phyloP scores from a whole-genome alignment of 78 protist species.

The Protostelium mycophagum region DNA sequence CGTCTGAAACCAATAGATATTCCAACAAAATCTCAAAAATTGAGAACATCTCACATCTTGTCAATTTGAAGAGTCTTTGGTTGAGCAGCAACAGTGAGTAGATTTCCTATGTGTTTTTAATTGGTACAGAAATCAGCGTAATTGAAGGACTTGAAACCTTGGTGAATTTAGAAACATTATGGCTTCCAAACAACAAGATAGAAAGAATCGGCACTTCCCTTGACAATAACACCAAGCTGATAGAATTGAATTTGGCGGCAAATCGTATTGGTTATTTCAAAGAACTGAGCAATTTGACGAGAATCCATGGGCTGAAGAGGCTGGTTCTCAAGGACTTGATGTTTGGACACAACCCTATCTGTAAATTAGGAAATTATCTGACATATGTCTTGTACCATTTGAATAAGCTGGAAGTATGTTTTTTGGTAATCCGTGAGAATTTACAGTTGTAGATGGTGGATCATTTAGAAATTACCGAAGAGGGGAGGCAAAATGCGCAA shows the following conservation, averaged over 20 bases:
- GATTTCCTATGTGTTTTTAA: not conserved
- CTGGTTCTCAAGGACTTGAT: not conserved
- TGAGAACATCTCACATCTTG: not conserved
- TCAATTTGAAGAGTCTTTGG: not conserved
- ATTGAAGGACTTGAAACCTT: not conserved
- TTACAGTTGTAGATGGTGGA: not conserved
- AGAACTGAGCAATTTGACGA: not conserved
- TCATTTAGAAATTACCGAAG: not conserved
- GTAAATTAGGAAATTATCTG: not conserved
- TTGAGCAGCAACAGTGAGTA: not conserved
- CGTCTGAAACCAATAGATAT: not conserved
- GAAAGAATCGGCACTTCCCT: not conserved
- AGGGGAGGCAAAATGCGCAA: not conserved
- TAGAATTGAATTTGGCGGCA: not conserved
- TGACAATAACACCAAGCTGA: not conserved
- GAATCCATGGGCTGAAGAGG: not conserved
- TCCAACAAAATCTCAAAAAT: not conserved
- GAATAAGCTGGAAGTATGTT: not conserved
- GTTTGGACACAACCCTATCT: not conserved
- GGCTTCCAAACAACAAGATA: not conserved
- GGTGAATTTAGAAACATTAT: not conserved
- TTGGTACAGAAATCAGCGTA: not conserved
- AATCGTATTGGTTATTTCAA: not conserved
- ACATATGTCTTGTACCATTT: not conserved
- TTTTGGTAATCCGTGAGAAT: not conserved